phyloP scores from a whole-genome alignment of 129 eudicot genomes.

The Arctium minus region DNA sequence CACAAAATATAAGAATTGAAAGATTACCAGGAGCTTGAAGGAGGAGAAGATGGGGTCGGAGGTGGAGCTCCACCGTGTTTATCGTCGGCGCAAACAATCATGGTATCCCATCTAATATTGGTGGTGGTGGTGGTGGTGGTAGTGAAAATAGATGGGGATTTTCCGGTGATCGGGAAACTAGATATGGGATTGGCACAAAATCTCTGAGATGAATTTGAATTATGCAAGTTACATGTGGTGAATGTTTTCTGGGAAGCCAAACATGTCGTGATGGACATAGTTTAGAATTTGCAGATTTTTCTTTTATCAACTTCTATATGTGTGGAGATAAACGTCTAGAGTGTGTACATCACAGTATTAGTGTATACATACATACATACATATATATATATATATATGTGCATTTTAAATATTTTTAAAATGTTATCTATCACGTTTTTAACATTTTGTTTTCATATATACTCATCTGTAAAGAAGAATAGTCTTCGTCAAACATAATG shows the following conservation, averaged over 20 bases:
- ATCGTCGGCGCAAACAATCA: not conserved
- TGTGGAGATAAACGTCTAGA: too few relatives aligned
- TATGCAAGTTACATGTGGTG: not conserved
- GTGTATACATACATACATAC: not conserved
- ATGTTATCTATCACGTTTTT: not conserved
- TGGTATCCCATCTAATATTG: not conserved
- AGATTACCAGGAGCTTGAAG: slow-evolving; percentile 12
- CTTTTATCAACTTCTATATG: not conserved
- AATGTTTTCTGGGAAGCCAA: not conserved
- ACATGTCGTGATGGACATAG: not conserved
- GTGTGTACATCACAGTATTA: too few relatives aligned
- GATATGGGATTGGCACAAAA: slow-evolving; percentile 13
- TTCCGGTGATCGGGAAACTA: slow-evolving; percentile 1
- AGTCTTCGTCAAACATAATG: not conserved
- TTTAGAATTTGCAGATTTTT: not conserved
- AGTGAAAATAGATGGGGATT: not conserved
- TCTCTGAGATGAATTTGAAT: not conserved
- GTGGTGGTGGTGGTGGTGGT: not conserved
- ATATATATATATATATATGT: not conserved
- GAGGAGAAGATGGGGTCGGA: slow-evolving; percentile 4
- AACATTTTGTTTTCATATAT: not conserved
- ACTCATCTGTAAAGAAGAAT: not conserved
- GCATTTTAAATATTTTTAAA: not conserved
- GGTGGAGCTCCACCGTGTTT: slow-evolving; percentile 3
- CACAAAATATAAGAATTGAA: not conserved